A percentile compares a stretch with the other conserved stretches of the same genome.
Conservation (phyloP, 768 basidiomycete genomes). For the Leccinum disarticulatum region DNA sequence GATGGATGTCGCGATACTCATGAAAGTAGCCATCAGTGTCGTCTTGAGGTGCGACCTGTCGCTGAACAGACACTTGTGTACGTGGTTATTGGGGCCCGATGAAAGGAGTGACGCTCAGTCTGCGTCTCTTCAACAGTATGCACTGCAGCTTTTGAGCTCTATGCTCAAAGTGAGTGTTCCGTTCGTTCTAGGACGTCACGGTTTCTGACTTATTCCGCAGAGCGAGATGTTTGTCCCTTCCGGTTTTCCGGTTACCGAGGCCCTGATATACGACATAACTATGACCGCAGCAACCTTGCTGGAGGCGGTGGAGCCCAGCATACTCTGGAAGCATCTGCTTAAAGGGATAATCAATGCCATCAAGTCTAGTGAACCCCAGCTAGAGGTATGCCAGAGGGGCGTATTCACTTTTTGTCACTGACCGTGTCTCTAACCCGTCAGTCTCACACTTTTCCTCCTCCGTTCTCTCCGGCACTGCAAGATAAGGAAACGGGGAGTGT, state of each 20-base stretch:
- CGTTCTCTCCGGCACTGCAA: constrained; percentile 57
- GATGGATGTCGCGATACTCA: constrained; percentile 72
- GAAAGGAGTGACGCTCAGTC: constrained; percentile 78
- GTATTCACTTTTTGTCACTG: constrained; percentile 2
- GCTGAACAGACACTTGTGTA: constrained; percentile 87
- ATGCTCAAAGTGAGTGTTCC: constrained; percentile 60
- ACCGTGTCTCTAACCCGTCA: constrained; percentile 50
- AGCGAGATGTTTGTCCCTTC: constrained; percentile 75
- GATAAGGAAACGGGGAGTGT: constrained; percentile 85
- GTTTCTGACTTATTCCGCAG: constrained; percentile 37
- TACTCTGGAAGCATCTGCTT: constrained; percentile 82
- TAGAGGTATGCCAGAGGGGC: constrained; percentile 46
- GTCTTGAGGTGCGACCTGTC: constrained; percentile 92
- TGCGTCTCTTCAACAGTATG: constrained; percentile 64
- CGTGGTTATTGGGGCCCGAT: constrained; percentile 86
- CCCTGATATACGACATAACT: constrained; percentile 71
- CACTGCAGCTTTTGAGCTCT: constrained; percentile 65
- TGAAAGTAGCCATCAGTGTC: constrained; percentile 86
- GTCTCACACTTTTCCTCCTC: constrained; percentile 71
- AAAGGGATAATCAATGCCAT: constrained; percentile 56
- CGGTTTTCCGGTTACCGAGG: constrained; percentile 76
- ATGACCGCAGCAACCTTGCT: constrained; percentile 88
- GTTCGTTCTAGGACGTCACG: not conserved
- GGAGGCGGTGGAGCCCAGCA: constrained; percentile 85
- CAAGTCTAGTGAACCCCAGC: constrained; percentile 37